Base-by-base conservation (phyloP, 768 basidiomycete species). In the Lentinus brumalis region DNA sequence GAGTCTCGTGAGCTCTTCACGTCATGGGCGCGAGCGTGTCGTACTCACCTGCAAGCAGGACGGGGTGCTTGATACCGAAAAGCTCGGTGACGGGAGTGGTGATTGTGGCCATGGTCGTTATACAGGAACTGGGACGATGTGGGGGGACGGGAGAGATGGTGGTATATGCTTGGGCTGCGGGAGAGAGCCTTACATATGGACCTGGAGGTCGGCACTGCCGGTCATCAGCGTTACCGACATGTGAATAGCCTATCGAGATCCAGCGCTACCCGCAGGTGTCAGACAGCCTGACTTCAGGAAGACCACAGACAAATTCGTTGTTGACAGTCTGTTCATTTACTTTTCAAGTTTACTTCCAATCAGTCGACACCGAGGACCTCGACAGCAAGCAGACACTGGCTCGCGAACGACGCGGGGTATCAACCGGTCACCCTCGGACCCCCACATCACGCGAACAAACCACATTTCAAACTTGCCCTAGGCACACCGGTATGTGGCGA, bases 1-100 rank as follows among this genome's bases (percentile, higher is more conserved):
- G 21, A 21, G 39, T 26, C 18, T 53, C 11, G 21, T 53, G 14
- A 53, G 55, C 38, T 40, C 10, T 30, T 41, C 39, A 32, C 5
- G 14, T 46, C 14, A 5, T 31, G 29, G 2, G n/a, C 4, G 32
- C n/a, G 1, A 3, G 35, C 21, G 38, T 9, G 35, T 2, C 21
- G 38, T 32, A 53, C 69, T 63, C 61, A 83, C 89, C 94, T 66
- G 94, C 94, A 26, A 96, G 86, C 55, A 96, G 73, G 66, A 96
- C 84, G 45, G 94, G 94, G 70, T 96, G 94, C 76, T 89, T 85
- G 74, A 96, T 92, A 54, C 86, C 86, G 74, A 96, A 95, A 57
- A 94, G 79, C 75, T 94, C 83, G 38, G 94, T 96, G 65, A 96
- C 82, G n/a, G 92, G 91, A 5, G 94, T 96, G 21, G 82, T 76